Evolutionary conservation across 768 basidiomycete genomes (phyloP), one percentile per base, ranked within the genome.

Genomic region (Trametes gibbosa): DNA sequence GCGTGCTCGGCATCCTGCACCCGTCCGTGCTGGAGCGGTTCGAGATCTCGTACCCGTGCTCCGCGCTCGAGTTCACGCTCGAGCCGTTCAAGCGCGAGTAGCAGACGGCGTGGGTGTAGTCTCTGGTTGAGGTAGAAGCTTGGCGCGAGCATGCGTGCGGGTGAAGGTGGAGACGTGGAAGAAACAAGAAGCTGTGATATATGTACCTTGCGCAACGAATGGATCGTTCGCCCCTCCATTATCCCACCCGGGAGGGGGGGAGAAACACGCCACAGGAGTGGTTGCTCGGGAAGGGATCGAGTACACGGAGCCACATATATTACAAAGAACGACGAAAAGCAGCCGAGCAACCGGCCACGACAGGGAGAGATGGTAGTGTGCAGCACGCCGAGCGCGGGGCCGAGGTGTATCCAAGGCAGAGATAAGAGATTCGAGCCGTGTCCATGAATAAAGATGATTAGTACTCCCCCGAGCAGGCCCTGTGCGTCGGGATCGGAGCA

Each of bases 21-120:
- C 97, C 97, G 9, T 82, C 77, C 6, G 97, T 98, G 4, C 77
- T 99, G 56, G 84, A 86, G 66, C 94, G 92, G 69, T 99, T 96
- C 73, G 95, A 98, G 73, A 89, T 98, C 62, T 83, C 82, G 41
- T 95, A 91, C 76, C 96, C 96, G 19, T 98, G 95, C 75, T 98
- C 95, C 34, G 88, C 88, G 7, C 76, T 99, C 56, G 96, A 99
- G 79, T 94, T 99, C 73, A 89, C 87, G 29, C 79, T 98, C 45
- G 95, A 98, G 73, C 91, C 91, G n/a, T 93, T 99, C 81, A 86
- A 90, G 77, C 90, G 87, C 73, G 78, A 64, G 61, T 60, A 65
- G 55, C 59, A 64, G 57, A 54, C 56, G 13, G 56, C 63, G 49
- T 67, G 51, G 51, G 54, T 62, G 51, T 63, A 46, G 48, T n/a